phyloP scores from a whole-genome alignment of 371 early-diverging fungal genomes.

The Thermomucor indicae-seudaticae region DNA sequence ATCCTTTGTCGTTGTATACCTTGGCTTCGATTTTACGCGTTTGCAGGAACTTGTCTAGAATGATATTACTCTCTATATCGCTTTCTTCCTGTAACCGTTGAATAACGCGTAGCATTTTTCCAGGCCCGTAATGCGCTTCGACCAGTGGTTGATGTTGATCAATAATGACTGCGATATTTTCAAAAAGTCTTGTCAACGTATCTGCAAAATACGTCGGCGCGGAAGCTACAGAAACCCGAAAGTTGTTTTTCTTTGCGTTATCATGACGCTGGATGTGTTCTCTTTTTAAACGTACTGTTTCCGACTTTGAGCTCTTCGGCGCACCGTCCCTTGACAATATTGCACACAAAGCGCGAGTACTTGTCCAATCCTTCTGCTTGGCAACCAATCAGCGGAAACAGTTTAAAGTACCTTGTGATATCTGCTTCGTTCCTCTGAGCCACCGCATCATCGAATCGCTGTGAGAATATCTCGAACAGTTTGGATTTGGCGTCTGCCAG shows the following conservation, averaged over 20 bases:
- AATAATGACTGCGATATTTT: slow-evolving; percentile 78
- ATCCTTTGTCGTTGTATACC: too few relatives aligned
- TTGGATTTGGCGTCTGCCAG: slow-evolving; percentile 57
- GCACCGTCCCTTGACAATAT: slow-evolving; percentile 66
- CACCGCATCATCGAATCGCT: slow-evolving; percentile 78
- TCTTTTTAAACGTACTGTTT: slow-evolving; percentile 29
- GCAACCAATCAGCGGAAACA: slow-evolving; percentile 85
- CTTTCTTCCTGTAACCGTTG: slow-evolving; percentile 85
- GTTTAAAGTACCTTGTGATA: slow-evolving; percentile 81
- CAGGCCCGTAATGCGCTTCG: slow-evolving; percentile 78
- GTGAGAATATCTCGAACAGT: slow-evolving; percentile 66
- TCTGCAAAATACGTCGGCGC: slow-evolving; percentile 60
- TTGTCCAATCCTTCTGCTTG: slow-evolving; percentile 81
- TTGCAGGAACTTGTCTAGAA: slow-evolving; percentile 70
- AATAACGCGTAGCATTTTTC: slow-evolving; percentile 84
- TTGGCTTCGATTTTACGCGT: slow-evolving; percentile 35
- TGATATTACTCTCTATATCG: slow-evolving; percentile 69
- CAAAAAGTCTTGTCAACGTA: slow-evolving; percentile 79
- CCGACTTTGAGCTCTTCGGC: slow-evolving; percentile 57
- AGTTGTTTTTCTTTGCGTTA: neutral
- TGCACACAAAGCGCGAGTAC: slow-evolving; percentile 81
- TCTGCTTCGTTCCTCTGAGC: slow-evolving; percentile 62
- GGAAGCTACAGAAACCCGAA: neutral
- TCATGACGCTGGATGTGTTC: neutral
- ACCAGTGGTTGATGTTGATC: slow-evolving; percentile 84